Conservation (phyloP, 78 protist genomes). For the Dictyostelium capitatum region DNA sequence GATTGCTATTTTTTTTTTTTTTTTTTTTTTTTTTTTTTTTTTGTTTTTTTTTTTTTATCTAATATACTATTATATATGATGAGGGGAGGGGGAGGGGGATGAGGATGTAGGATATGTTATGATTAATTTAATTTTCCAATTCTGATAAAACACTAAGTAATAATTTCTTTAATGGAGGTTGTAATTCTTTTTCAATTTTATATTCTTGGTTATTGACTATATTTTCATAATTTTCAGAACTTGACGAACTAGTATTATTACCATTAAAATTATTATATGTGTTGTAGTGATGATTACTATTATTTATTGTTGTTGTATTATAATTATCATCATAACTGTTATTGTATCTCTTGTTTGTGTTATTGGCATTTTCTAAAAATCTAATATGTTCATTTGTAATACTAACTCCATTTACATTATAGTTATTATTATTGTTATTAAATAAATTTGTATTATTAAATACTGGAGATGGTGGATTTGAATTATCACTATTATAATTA, state of each 20-base stretch:
- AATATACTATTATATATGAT: no score
- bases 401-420: not conserved
- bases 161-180: constrained; percentile 8
- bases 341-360: not conserved
- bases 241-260: not conserved
- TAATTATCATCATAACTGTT: not conserved
- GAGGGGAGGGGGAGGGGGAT: no score
- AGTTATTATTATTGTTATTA: not conserved
- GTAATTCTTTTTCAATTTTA: constrained; percentile 3
- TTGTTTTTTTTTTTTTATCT: no score
- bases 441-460: not conserved
- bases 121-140: constrained; percentile 2
- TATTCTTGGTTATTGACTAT: not conserved
- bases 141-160: not conserved
- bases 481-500: not conserved
- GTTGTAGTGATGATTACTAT: not conserved
- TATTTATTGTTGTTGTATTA: not conserved
- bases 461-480: constrained; percentile 3
- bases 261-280: not conserved
- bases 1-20: no score
- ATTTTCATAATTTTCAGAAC: not conserved
- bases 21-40: no score
- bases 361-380: not conserved
- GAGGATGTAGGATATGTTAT: no score
- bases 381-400: not conserved